Evolutionary conservation across 2,329 filamentous ascomycete species (phyloP), one percentile per base, ranked within the genome.

Genomic region (Nannizzia gypsea): DNA sequence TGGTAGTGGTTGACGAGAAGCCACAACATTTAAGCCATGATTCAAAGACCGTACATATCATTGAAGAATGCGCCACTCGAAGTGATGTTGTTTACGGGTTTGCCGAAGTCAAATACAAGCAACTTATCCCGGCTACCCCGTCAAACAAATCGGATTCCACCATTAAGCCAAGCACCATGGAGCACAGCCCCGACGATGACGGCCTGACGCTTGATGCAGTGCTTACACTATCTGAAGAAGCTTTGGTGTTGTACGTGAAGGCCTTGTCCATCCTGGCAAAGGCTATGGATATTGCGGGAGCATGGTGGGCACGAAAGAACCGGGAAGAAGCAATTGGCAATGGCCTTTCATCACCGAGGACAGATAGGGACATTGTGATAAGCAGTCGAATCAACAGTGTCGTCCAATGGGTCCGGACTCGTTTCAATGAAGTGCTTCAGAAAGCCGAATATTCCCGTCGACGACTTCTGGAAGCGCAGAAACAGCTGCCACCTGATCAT

Each of bases 61-160:
- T 97, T 60, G 92, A 99, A 71, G 91, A 97, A 67, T 87, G 89
- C 64, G 93, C 93, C 1, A 93, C 90, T 34, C 82, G 91, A 42
- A 96, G 91, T 69, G 91, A 99, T 71, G 93, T 96, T 52, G 91
- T 99, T 2, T 99, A 91, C 71, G 91, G 92, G 2, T 97, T 99
- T 73, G 93, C 93, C 4, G 92, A 99, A 74, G 92, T 99, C 69
- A 99, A 99, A 74, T 96, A 95, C 74, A 93, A 95, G 73, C 93
- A 99, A 73, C 81, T 99, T n/a, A 83, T 96, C 56, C 93, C 93
- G 2, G 77, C 93, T 50, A 85, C 89, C 1, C 93, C 92, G 1
- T 92, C 88, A 3, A 70, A 71, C 22, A 73, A 75, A 34, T 66
- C 69, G 4, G 73, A 76, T 44, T 62, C 64, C 2, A 58, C 69